These are phyloP conservation scores for Termitomyces sp. DNA, from an alignment of 768 basidiomycete species.

Conservation along the genomic window DNA sequence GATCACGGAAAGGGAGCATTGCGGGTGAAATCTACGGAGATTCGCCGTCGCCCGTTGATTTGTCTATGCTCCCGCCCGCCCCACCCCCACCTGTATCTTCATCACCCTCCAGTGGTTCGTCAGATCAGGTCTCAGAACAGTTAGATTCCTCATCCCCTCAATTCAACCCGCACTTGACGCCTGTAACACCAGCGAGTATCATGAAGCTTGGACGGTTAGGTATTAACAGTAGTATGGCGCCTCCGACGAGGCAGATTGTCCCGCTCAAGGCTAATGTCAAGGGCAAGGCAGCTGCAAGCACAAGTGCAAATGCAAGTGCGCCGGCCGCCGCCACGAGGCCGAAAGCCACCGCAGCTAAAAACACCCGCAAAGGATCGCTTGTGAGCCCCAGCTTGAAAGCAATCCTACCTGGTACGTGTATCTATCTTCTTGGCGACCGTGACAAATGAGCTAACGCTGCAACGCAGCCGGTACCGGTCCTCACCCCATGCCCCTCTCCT, in stretches of 20 bases:
- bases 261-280: slow-evolving; percentile 13
- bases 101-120: slow-evolving; percentile 5
- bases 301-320: not conserved
- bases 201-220: slow-evolving; percentile 81
- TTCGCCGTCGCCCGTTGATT: slow-evolving; percentile 84
- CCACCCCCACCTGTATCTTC: slow-evolving; percentile 26
- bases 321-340: slow-evolving; percentile 25
- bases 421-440: not conserved
- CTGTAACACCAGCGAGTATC: slow-evolving; percentile 89
- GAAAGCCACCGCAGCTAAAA: slow-evolving; percentile 19
- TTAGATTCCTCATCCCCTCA: slow-evolving; percentile 16
- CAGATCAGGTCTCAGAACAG: not conserved
- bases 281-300: slow-evolving; percentile 16
- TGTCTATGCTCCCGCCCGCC: slow-evolving; percentile 86
- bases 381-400: slow-evolving; percentile 63
- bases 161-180: slow-evolving; percentile 41
- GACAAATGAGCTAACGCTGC: not conserved
- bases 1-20: slow-evolving; percentile 38
- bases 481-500: slow-evolving; percentile 7
- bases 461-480: slow-evolving; percentile 20
- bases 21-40: slow-evolving; percentile 42
- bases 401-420: slow-evolving; percentile 61
- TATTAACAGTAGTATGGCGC: slow-evolving; percentile 41
- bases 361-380: slow-evolving; percentile 26
- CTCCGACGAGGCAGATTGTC: slow-evolving; percentile 19